A percentile compares a stretch with the other conserved stretches of the same genome.
These are phyloP conservation scores for Acrocalymma vagum DNA, from an alignment of 2,329 filamentous ascomycete genomes.

Conservation along the genomic window DNA sequence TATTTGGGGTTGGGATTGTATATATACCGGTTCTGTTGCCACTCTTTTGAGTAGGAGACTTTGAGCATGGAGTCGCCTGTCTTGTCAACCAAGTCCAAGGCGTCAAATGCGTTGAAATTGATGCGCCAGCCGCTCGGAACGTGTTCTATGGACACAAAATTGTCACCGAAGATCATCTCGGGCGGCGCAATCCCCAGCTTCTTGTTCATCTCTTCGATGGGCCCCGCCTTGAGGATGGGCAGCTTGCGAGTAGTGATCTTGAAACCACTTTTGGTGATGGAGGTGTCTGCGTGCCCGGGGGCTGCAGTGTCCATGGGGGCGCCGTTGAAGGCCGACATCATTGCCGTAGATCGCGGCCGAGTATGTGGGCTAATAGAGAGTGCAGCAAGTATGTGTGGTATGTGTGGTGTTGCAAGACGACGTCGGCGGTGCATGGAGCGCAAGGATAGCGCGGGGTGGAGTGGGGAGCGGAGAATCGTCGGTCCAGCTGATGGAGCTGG, in stretches of 20 bases:
- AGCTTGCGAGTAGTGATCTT: constrained; percentile 84
- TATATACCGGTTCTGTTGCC: constrained; percentile 77
- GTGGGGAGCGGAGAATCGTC: constrained; percentile 11
- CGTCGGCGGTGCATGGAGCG: background rate
- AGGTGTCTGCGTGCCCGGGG: constrained; percentile 43
- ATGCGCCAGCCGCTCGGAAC: constrained; percentile 78
- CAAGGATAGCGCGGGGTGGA: constrained; percentile 12
- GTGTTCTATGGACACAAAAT: constrained; percentile 80
- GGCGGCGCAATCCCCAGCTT: constrained; percentile 86
- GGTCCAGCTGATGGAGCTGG: background rate
- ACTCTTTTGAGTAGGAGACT: constrained; percentile 90
- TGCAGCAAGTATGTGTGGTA: constrained; percentile 6
- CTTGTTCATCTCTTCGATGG: constrained; percentile 85
- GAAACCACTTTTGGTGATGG: constrained; percentile 63
- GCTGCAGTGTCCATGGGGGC: constrained; percentile 42
- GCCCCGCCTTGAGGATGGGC: constrained; percentile 90
- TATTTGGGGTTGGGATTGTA: constrained; percentile 43
- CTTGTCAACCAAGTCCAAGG: constrained; percentile 92
- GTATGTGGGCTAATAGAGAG: constrained; percentile 13
- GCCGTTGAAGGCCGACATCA: constrained; percentile 40
- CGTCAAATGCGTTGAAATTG: constrained; percentile 84
- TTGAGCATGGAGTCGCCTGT: constrained; percentile 90
- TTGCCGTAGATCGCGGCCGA: constrained; percentile 9
- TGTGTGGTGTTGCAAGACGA: constrained; percentile 2
- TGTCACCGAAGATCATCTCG: constrained; percentile 99